Evolutionary conservation across 148 eudicot genomes (phyloP), one percentile per base, ranked within the genome.

Genomic region (Amaranthus cruentus): DNA sequence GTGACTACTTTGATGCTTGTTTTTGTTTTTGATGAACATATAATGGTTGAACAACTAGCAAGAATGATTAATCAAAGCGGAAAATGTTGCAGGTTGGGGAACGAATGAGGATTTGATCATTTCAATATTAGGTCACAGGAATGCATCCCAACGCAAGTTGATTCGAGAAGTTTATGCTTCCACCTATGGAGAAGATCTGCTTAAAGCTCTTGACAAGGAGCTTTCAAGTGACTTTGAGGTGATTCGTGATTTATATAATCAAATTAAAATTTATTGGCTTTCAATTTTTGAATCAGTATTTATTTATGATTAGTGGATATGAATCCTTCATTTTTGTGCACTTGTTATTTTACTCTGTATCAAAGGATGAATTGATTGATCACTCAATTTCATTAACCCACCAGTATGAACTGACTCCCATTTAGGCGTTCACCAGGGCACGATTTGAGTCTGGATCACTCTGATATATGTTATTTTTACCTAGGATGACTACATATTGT

Each of bases 191-290:
- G 88, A 91, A 83, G 97, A 91, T 80, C 87, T 88, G 43, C 87
- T 91, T 64, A 87, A 87, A 81, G 82, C 87, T 62, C 83, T 94
- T 69, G 90, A 89, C 83, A 87, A 79, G 66, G 98, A 94, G 77
- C 90, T 94, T 55, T 73, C 96, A 46, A 85, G 83, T 77, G 92
- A 94, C 79, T 94, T 94, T 80, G 89, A 88, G 97, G 98, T 94
- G 38, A 70, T 62, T 77, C 55, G 47, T 21, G 0, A n/a, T 49
- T 48, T 48, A 58, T n/a, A 1, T 58, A 0, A 5, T 47, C 7
- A 4, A 0, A 6, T 65, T 65, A 3, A 2, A 15, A 2, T 5
- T 2, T 11, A 12, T 0, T 65, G 21, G 47, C n/a, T 6, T n/a
- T 13, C 9, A 50, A 63, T 58, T 28, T 28, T 28, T 28, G 38